Evolutionary conservation across 1,284 basidiomycete genomes (phyloP).

Genomic region (Paramarasmius palmivorus): DNA sequence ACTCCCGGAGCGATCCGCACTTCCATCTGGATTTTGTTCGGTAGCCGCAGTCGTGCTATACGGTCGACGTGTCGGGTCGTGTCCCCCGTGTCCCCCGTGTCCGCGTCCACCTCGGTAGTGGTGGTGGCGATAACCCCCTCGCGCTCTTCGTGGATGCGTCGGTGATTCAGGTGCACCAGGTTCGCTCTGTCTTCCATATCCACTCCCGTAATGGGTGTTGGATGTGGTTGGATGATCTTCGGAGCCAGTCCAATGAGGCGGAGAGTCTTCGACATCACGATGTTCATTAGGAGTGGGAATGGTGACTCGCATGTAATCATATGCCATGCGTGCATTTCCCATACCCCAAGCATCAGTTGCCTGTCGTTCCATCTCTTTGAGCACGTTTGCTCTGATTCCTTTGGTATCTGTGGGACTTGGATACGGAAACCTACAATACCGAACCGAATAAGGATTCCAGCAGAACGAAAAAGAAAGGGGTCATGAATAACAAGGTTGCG

Average conservation of each 20-base stretch:
- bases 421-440: conserved; percentile 42
- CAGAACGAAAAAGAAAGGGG: conserved; percentile 3
- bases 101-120: too few relatives aligned
- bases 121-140: not conserved
- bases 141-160: not conserved
- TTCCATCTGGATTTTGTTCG: not conserved
- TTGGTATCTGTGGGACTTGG: conserved; percentile 39
- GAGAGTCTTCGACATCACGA: not conserved
- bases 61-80: not conserved
- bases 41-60: not conserved
- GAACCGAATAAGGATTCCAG: conserved; percentile 22
- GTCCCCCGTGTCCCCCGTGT: too few relatives aligned
- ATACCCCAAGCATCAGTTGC: conserved; percentile 59
- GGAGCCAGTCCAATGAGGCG: not conserved
- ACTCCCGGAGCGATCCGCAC: conserved; percentile 4
- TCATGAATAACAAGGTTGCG: conserved; percentile 5
- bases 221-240: not conserved
- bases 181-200: not conserved
- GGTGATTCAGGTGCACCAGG: not conserved
- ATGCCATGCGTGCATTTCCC: conserved; percentile 53
- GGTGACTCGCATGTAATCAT: conserved; percentile 64
- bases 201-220: not conserved
- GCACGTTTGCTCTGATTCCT: conserved; percentile 42
- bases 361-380: conserved; percentile 67
- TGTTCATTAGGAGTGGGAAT: conserved; percentile 36